Evolutionary conservation across 805 yeast species (phyloP), one percentile per base, ranked within the genome.

Genomic region (Sugiyamaella valdiviana): DNA sequence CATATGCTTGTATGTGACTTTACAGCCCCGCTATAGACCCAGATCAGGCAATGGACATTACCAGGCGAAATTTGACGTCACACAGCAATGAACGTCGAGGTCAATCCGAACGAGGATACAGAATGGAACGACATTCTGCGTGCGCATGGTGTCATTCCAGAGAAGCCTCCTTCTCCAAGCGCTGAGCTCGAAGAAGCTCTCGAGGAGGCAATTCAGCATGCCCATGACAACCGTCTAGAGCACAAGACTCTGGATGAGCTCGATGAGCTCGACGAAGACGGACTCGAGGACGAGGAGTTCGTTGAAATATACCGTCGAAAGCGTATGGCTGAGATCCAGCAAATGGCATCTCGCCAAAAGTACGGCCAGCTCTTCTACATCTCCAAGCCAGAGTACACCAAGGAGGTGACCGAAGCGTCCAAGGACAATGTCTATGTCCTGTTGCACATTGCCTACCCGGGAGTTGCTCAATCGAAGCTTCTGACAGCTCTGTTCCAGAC

Each of bases 101-200:
- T 90, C 47, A 90, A 93, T 67, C 97, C 96, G 32, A 79, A 78
- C 53, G 99, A 93, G 67, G 99, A 93, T 64, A 93, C 99, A 0
- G 99, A 93, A 66, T 93, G 99, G 99, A 93, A 93, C 63, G 99
- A 93, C 66, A 89, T 93, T 56, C 74, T 93, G 40, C 74, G 99
- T 55, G 77, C 79, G 2, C 86, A 90, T 53, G 98, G 98, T 20
- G 80, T 93, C 48, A 87, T 93, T 44, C 99, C 99, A 0, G 89
- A 85, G 61, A 82, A 84, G 58, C 88, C 95, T 22, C 89, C 90
- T 20, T 86, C 95, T 17, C 95, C 96, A 7, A 80, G 95, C 0
- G 86, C 77, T 39, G 84, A 87, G 65, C 63, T 93, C 42, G 98
- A 93, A 63, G 90, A 83, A 57, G 95, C 95, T 2, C 66, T 90